These are phyloP conservation scores for Sextonia rubra DNA, from an alignment of 164 flowering plant species.

Conservation along the genomic window DNA sequence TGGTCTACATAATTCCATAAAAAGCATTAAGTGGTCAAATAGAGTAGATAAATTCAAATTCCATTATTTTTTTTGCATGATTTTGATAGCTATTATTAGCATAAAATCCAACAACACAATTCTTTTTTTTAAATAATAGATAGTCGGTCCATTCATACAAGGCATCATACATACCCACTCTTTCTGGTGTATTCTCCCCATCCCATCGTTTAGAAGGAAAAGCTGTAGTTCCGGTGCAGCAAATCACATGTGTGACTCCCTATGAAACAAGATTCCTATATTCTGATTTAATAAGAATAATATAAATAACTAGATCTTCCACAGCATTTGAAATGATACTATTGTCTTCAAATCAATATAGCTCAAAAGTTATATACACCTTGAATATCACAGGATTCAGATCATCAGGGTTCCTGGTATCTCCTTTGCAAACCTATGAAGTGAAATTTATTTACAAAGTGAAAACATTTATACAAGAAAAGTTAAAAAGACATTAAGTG, in stretches of 20 bases:
- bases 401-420: constrained; percentile 71
- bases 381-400: constrained; percentile 71
- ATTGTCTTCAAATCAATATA: background rate
- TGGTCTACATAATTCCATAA: no score
- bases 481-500: no score
- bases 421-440: constrained; percentile 62
- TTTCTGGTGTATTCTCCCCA: constrained; percentile 92
- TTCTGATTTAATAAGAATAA: background rate
- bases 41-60: no score
- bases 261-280: constrained; percentile 22
- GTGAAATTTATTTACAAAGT: background rate
- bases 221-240: constrained; percentile 97
- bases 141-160: constrained; percentile 2
- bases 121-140: background rate
- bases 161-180: constrained; percentile 64
- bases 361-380: constrained; percentile 35
- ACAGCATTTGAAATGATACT: background rate
- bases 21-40: no score
- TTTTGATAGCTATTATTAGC: no score
- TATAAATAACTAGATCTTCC: background rate
- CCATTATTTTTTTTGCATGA: no score
- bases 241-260: constrained; percentile 96
- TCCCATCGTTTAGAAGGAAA: constrained; percentile 95
- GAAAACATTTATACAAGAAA: no score
- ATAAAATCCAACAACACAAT: no score